Evolutionary conservation across 2,329 filamentous ascomycete species (phyloP), one percentile per base, ranked within the genome.

Genomic region (Nemania sp.): DNA sequence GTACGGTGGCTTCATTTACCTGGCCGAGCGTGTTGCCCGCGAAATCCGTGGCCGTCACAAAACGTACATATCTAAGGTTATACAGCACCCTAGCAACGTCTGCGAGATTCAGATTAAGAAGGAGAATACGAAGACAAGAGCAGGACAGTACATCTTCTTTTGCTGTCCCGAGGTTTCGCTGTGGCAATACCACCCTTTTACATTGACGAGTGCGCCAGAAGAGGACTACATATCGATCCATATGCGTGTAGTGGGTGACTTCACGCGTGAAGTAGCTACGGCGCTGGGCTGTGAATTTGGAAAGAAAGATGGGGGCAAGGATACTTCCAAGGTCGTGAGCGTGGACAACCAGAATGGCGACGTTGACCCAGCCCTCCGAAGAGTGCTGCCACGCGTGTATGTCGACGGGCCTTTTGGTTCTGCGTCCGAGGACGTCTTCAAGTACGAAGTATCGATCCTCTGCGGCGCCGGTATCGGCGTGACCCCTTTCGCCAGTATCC

Each of bases 61-160:
- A 79, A 93, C 90, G 14, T 91, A 88, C 70, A 89, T 95, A 56
- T 91, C 88, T 60, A 94, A 94, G 75, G 90, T 95, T 59, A 86
- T 95, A 61, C 90, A 94, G 75, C 90, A 95, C 71, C 90, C 90
- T 6, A 91, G 88, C 77, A 91, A 91, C 66, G 90, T 95, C 15
- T 89, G 89, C 70, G 90, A 95, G 74, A 92, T 95, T 57, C 90
- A 94, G 75, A 91, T 95, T 76, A 92, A 93, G 79, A 94, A 94
- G 74, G 89, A 92, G 68, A 78, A 91, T 73, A 92, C 89, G 39
- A 91, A 87, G 77, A 91, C 89, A 3, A 80, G 82, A 47, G 88
- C 90, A 17, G 90, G 90, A 45, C 89, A 91, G 80, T 94, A 94
- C 75, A 93, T 95, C 65, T 93, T 93, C 76, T 80, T 94, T 64